Evolutionary conservation across 1,284 basidiomycete species (phyloP).

Genomic region (Tetrapyrgos nigripes): DNA sequence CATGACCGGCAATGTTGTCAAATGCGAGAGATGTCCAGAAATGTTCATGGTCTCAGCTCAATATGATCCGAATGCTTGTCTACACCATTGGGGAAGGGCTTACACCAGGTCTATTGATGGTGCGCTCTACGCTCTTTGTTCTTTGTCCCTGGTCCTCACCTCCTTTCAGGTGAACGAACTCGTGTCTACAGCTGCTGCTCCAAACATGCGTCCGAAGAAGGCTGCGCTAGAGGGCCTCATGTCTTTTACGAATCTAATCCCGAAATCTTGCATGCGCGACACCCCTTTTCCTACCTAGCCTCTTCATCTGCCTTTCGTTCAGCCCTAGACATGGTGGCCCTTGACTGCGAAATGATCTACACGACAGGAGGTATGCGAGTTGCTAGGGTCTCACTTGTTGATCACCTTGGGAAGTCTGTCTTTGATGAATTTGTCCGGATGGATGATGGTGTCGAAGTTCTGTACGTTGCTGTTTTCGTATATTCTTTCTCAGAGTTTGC

Average conservation of each 20-base stretch:
- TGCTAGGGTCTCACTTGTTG: constrained; percentile 87
- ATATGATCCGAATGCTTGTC: constrained; percentile 67
- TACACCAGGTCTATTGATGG: constrained; percentile 65
- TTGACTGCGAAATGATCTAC: constrained; percentile 95
- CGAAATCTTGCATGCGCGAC: constrained; percentile 74
- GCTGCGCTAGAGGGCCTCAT: constrained; percentile 73
- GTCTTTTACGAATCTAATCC: constrained; percentile 81
- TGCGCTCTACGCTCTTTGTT: constrained; percentile 27
- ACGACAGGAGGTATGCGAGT: constrained; percentile 88
- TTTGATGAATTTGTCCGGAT: constrained; percentile 87
- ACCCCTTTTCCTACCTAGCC: constrained; percentile 67
- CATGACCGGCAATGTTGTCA: constrained; percentile 68
- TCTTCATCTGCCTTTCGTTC: constrained; percentile 10
- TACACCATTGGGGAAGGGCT: constrained; percentile 85
- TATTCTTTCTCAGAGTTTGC: constrained; percentile 51
- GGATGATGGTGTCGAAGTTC: constrained; percentile 76
- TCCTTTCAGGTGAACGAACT: constrained; percentile 64
- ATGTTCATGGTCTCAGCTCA: constrained; percentile 64
- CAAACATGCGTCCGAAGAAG: constrained; percentile 60
- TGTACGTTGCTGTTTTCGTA: constrained; percentile 56
- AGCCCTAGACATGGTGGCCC: constrained; percentile 74
- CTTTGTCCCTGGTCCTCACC: constrained; percentile 20
- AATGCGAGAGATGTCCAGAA: constrained; percentile 81
- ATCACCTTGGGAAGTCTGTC: constrained; percentile 72
- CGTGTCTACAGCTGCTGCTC: constrained; percentile 75